Conservation (phyloP, 2,329 filamentous ascomycete genomes). For the Pyricularia sp. region DNA sequence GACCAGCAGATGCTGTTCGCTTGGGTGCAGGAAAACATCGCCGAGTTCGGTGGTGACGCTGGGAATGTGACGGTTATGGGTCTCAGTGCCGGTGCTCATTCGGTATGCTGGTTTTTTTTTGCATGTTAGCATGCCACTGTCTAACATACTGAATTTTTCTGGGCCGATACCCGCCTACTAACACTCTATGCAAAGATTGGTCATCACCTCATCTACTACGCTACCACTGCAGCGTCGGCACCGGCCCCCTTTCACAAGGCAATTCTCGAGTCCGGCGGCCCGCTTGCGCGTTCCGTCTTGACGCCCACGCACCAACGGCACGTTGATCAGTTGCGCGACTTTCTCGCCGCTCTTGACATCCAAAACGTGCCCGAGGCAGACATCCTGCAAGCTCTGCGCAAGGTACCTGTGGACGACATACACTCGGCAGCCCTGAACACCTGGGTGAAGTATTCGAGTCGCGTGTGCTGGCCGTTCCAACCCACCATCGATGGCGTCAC, state of each 20-base stretch:
- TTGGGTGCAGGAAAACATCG: slow-evolving; percentile 54
- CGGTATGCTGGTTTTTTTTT: slow-evolving; percentile 26
- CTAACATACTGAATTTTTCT: too few species aligned
- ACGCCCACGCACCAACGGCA: slow-evolving; percentile 46
- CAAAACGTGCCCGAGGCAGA: slow-evolving; percentile 34
- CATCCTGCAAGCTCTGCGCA: slow-evolving; percentile 41
- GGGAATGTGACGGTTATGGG: slow-evolving; percentile 53
- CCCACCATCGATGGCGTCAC: slow-evolving; percentile 53
- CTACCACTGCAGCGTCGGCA: slow-evolving; percentile 16
- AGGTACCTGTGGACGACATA: slow-evolving; percentile 27
- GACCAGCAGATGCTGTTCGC: slow-evolving; percentile 50
- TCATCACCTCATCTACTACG: slow-evolving; percentile 52
- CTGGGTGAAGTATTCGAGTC: slow-evolving; percentile 31
- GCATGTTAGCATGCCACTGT: neutral
- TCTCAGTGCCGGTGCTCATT: slow-evolving; percentile 52
- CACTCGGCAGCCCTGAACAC: slow-evolving; percentile 31
- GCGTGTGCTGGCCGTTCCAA: slow-evolving; percentile 56
- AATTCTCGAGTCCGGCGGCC: slow-evolving; percentile 47
- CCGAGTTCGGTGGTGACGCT: slow-evolving; percentile 49
- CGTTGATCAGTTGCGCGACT: slow-evolving; percentile 44
- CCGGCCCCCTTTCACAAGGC: slow-evolving; percentile 41
- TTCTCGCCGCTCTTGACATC: slow-evolving; percentile 42
- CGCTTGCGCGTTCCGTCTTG: slow-evolving; percentile 45
- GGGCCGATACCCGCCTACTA: slow-evolving; percentile 9
- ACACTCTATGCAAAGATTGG: slow-evolving; percentile 39